These are phyloP conservation scores for Venturia effusa DNA, from an alignment of 2,329 filamentous ascomycete species.

Conservation along the genomic window DNA sequence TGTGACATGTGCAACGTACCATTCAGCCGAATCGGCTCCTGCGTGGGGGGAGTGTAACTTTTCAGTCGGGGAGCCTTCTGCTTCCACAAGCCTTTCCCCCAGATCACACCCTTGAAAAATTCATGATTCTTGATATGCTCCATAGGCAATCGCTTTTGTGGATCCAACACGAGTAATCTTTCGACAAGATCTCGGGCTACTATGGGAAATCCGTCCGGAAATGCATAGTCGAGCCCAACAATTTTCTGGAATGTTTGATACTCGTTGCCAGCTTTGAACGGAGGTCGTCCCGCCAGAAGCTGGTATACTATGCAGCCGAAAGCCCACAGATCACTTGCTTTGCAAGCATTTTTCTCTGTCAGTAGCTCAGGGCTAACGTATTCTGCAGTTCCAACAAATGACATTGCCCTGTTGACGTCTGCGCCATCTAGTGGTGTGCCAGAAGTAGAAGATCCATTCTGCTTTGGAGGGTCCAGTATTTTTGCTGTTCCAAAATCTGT, in stretches of 20 bases:
- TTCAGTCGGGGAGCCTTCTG: slow-evolving; percentile 80
- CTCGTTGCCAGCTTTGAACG: slow-evolving; percentile 92
- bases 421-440: slow-evolving; percentile 43
- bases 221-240: slow-evolving; percentile 85
- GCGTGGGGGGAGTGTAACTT: slow-evolving; percentile 65
- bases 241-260: slow-evolving; percentile 99
- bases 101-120: slow-evolving; percentile 81
- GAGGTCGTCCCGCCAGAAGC: slow-evolving; percentile 84
- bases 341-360: slow-evolving; percentile 93
- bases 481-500: slow-evolving; percentile 99
- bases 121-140: slow-evolving; percentile 96
- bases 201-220: slow-evolving; percentile 76
- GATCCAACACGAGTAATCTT: slow-evolving; percentile 80
- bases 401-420: slow-evolving; percentile 69
- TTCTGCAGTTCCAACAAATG: slow-evolving; percentile 94
- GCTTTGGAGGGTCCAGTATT: slow-evolving; percentile 53
- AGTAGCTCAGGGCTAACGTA: slow-evolving; percentile 97
- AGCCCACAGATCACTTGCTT: slow-evolving; percentile 95
- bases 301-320: slow-evolving; percentile 98
- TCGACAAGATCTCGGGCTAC: slow-evolving; percentile 84
- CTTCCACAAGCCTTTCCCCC: slow-evolving; percentile 80
- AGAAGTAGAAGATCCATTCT: slow-evolving; percentile 25
- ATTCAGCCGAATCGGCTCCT: slow-evolving; percentile 50
- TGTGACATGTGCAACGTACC: slow-evolving; percentile 21
- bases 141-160: slow-evolving; percentile 69